Evolutionary conservation across 2,329 filamentous ascomycete genomes (phyloP).

Genomic region (Fusarium verticillioides): DNA sequence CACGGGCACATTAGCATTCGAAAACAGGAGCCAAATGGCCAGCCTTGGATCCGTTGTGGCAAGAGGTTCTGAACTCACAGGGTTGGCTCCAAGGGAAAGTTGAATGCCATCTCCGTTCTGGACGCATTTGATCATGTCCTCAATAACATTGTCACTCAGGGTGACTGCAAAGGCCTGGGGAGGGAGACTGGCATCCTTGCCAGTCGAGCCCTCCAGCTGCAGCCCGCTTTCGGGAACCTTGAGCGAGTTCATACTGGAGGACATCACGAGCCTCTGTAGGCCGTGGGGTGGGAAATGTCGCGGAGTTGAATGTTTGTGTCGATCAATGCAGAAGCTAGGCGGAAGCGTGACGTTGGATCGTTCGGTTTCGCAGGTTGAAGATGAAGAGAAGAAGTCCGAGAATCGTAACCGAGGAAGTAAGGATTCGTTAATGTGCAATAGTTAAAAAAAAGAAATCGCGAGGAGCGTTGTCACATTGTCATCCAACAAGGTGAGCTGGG

Average conservation of each 20-base stretch:
- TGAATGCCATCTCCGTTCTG: slow-evolving; percentile 67
- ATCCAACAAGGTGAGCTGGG: slow-evolving; percentile 41
- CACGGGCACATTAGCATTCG: slow-evolving; percentile 29
- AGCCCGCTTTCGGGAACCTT: slow-evolving; percentile 68
- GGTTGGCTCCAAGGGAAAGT: slow-evolving; percentile 66
- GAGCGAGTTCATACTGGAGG: slow-evolving; percentile 62
- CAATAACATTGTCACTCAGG: slow-evolving; percentile 67
- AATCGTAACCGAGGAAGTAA: slow-evolving; percentile 2
- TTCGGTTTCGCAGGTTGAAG: slow-evolving; percentile 13
- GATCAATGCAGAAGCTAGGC: slow-evolving; percentile 37
- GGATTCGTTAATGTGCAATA: slow-evolving; percentile 21
- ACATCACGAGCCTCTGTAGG: slow-evolving; percentile 43
- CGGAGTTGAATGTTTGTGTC: slow-evolving; percentile 39
- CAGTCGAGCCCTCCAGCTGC: slow-evolving; percentile 63
- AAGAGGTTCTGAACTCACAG: slow-evolving; percentile 61
- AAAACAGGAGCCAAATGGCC: neutral
- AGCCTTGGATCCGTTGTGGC: neutral
- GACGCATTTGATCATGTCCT: slow-evolving; percentile 70
- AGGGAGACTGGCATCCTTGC: slow-evolving; percentile 57
- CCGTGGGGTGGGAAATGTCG: slow-evolving; percentile 45
- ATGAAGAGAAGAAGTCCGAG: neutral
- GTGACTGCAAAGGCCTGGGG: slow-evolving; percentile 68
- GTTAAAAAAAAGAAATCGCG: slow-evolving; percentile 24
- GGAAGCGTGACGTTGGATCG: slow-evolving; percentile 20
- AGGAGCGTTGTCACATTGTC: slow-evolving; percentile 44